Base-by-base conservation (phyloP, 2,329 filamentous ascomycete genomes). In the Alternaria arbusti region DNA sequence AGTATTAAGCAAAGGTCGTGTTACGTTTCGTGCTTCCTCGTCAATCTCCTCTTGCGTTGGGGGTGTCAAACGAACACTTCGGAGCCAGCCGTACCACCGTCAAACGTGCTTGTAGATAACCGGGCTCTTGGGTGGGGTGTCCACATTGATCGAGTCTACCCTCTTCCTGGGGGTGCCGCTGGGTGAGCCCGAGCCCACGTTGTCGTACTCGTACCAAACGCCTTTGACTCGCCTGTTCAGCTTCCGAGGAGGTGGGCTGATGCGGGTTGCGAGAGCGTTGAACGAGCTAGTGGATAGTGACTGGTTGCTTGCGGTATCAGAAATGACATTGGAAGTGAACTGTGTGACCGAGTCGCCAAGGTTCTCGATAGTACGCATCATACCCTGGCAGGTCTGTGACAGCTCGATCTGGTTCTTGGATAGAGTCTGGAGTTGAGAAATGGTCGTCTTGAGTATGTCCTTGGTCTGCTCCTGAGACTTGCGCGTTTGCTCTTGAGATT, bases 201-300 rank as follows among this genome's bases (percentile, higher is more conserved):
- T 65, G 61, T 79, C 77, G 45, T 79, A 79, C 58, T 79, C 77
- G 52, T 79, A 79, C 77, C 77, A 79, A 4, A 79, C 75, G 28
- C 77, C 75, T 56, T 76, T 74, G 50, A 79, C 71, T n/a, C 69
- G 67, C 6, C 71, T 60, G 54, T 79, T 79, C 13, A 79, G 56
- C 56, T 79, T 79, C 9, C 77, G 54, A 4, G 77, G 76, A 9
- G 71, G 64, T 1, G 77, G 77, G 11, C 57, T 71, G 10, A 78
- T 76, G 1, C 70, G 63, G 36, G 70, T 73, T 1, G 66, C 71
- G 4, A 72, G 63, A 2, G 65, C 56, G 9, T 65, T 71, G 8
- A 64, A 55, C 1, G 65, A 65, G 20, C 45, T 60, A 11, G 63
- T 54, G 9, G 67, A 68, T 20, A 56, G 26, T 3, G 64, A 62